Base-by-base conservation (phyloP, 2,329 filamentous ascomycete species). In the Bipolaris sorokiniana region DNA sequence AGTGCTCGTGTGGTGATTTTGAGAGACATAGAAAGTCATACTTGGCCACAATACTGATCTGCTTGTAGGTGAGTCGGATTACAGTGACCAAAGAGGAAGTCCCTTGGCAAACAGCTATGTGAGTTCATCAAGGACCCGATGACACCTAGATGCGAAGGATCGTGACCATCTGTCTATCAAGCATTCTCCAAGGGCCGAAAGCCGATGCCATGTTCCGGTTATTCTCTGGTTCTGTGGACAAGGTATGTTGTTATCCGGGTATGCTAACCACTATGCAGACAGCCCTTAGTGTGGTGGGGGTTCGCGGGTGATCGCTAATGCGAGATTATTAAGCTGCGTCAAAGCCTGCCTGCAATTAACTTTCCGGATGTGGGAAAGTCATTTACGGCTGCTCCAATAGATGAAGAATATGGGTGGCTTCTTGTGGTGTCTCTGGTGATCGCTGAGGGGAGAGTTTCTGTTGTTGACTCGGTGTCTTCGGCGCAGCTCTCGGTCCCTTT, bases 401-500 rank as follows among this genome's bases (percentile, higher is more conserved):
- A 45, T 31, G 16, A 7, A 16, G 37, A 18, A 22, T 33, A 18
- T 10, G 13, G 3, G 34, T 18, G 33, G 28, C 16, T 11, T 36
- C n/a, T 22, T 18, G 10, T 9, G 13, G 31, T 26, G 28, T 31
- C 18, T 20, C 18, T 20, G 22, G 11, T 23, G 7, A 7, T 47
- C 34, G n/a, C n/a, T 6, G 3, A 36, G 26, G n/a, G 7, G 18
- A 4, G 20, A 4, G 36, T 23, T 40, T n/a, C 11, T 46, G 53
- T 13, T 34, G 41, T 28, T 44, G 48, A 51, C 44, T 46, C 34
- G 33, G 34, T 22, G 41, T 50, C 41, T 56, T 56, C 47, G 48
- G 48, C 36, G 10, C 22, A 38, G 20, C 48, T 51, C 18, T 56
- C 52, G 40, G 41, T 15, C 53, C 15, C 18, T 11, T 22, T 22